A percentile compares a stretch with the other conserved stretches of the same genome.
Evolutionary conservation across 352 stramenopile genomes (phyloP).

Genomic region (Blastocystis sp.): DNA sequence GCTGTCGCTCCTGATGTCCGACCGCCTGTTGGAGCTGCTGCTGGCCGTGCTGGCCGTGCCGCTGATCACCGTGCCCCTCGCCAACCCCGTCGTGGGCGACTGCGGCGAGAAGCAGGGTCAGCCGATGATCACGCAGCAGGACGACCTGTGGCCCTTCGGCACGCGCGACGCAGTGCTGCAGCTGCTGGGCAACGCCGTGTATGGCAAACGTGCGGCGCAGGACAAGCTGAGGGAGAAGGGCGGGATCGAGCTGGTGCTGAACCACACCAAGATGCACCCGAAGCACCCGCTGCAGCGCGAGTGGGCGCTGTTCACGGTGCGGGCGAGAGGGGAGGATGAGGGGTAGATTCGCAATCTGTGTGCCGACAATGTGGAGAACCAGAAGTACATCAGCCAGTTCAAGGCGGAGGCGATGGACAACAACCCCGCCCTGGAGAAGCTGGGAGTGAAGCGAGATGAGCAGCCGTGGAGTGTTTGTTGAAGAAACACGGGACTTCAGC

Average conservation of each 20-base stretch:
- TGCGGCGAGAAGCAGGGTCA: not conserved
- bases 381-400: conserved; percentile 50
- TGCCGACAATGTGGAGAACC: conserved; percentile 41
- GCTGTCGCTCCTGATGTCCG: not conserved
- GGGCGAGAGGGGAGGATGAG: not conserved
- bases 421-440: conserved; percentile 42
- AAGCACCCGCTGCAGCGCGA: conserved; percentile 57
- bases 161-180: conserved; percentile 45
- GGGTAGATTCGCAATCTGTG: conserved; percentile 63
- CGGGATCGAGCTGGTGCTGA: conserved; percentile 51
- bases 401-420: conserved; percentile 37
- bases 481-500: conserved; percentile 32
- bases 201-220: conserved; percentile 1
- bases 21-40: not conserved
- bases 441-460: conserved; percentile 20
- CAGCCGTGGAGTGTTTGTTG: conserved; percentile 25
- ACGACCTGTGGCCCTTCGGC: conserved; percentile 37
- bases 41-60: conserved; percentile 44
- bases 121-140: conserved; percentile 43
- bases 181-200: conserved; percentile 42
- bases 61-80: not conserved
- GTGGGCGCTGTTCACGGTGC: conserved; percentile 57
- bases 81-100: not conserved
- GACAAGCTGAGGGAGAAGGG: conserved; percentile 16
- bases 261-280: conserved; percentile 66